Conservation (phyloP, 2,329 filamentous ascomycete species). For the Trichoderma sp. region DNA sequence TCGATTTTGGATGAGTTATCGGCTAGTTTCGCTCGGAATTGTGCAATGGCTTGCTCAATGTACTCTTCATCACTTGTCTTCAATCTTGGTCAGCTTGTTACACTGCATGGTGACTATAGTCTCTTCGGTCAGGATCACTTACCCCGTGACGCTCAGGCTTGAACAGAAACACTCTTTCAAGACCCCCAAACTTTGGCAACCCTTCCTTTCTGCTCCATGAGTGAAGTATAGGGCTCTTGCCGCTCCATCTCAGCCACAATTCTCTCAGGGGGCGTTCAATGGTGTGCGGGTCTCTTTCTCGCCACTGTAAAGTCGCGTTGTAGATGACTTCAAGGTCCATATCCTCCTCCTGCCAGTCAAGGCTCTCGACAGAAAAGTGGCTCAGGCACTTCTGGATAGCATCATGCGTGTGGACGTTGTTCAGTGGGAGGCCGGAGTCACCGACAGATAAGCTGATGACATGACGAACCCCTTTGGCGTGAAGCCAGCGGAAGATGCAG, state of each 20-base stretch:
- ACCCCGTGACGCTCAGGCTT: not conserved
- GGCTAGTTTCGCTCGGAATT: too few relatives aligned
- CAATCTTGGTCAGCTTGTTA: too few relatives aligned
- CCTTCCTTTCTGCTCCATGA: slow-evolving; percentile 3
- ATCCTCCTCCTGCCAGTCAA: not conserved
- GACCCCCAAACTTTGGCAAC: not conserved
- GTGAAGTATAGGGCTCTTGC: not conserved
- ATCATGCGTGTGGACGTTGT: not conserved
- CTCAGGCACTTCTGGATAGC: not conserved
- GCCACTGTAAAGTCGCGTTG: too few relatives aligned
- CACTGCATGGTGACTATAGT: too few relatives aligned
- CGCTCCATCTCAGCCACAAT: not conserved
- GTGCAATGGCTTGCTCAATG: too few relatives aligned
- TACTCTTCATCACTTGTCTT: too few relatives aligned
- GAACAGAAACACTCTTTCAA: not conserved
- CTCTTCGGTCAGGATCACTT: not conserved
- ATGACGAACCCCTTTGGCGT: not conserved
- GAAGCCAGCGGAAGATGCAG: not conserved
- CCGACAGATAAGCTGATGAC: not conserved
- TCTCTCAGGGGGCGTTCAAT: not conserved
- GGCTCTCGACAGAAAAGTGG: not conserved
- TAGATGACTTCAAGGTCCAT: not conserved
- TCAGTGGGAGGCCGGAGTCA: not conserved
- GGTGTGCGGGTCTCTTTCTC: not conserved
- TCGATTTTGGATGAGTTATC: too few relatives aligned